Conservation (phyloP, 2,329 filamentous ascomycete genomes). For the Hyphodiscus sp. region DNA sequence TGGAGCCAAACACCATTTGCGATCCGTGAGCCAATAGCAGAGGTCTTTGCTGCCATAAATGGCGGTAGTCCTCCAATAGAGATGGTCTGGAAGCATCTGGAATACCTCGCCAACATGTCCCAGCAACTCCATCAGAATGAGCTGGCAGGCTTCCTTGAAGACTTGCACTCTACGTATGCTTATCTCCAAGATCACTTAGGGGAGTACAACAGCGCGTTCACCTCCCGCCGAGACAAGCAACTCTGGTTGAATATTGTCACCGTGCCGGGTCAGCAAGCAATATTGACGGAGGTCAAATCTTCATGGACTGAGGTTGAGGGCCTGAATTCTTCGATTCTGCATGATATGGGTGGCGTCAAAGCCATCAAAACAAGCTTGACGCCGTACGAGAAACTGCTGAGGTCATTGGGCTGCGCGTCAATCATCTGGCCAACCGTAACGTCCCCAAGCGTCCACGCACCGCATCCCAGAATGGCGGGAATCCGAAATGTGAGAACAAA, state of each 20-base stretch:
- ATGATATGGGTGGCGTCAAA: slow-evolving; percentile 18
- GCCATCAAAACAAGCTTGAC: slow-evolving; percentile 17
- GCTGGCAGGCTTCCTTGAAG: slow-evolving; percentile 11
- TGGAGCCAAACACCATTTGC: slow-evolving; percentile 24
- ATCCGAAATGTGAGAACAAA: slow-evolving; percentile 10
- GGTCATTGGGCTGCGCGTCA: slow-evolving; percentile 17
- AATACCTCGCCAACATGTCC: slow-evolving; percentile 14
- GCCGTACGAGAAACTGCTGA: slow-evolving; percentile 20
- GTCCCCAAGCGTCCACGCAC: background rate
- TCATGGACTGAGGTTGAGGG: slow-evolving; percentile 17
- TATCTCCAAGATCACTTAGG: slow-evolving; percentile 17
- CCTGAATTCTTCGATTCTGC: slow-evolving; percentile 21
- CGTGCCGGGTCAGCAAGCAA: background rate
- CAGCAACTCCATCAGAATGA: slow-evolving; percentile 4
- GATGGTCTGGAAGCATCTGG: slow-evolving; percentile 19
- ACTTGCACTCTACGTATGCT: slow-evolving; percentile 18
- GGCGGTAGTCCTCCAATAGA: slow-evolving; percentile 6
- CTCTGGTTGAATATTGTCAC: slow-evolving; percentile 19
- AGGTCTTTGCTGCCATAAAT: slow-evolving; percentile 5
- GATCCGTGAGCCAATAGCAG: slow-evolving; percentile 8
- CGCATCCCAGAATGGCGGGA: slow-evolving; percentile 2
- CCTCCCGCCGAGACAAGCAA: background rate
- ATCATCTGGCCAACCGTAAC: slow-evolving; percentile 18
- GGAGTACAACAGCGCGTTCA: slow-evolving; percentile 5
- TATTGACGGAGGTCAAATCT: slow-evolving; percentile 10